Evolutionary conservation across 2,329 filamentous ascomycete species (phyloP).

Genomic region (Colletotrichum lindemuthianum): DNA sequence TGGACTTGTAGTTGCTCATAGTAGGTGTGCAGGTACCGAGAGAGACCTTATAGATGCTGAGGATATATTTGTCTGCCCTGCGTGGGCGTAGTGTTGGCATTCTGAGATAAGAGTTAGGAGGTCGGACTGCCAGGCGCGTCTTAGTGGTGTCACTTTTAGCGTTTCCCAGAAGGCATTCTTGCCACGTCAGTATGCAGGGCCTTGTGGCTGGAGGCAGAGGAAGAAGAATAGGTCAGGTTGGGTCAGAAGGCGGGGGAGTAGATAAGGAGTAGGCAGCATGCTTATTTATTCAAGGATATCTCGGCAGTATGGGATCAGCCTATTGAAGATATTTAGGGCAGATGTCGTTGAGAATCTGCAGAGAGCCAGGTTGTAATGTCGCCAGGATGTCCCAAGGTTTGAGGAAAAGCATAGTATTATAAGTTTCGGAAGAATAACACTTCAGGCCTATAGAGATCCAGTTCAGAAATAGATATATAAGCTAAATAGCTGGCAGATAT

Average conservation of each 20-base stretch:
- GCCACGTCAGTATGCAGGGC: neutral
- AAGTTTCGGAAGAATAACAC: neutral
- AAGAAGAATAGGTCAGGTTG: neutral
- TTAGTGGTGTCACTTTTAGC: constrained; percentile 1
- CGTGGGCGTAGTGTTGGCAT: constrained; percentile 1
- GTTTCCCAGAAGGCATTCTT: neutral
- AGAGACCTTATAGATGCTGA: constrained; percentile 1
- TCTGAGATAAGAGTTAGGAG: neutral
- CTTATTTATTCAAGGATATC: neutral
- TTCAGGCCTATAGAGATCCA: neutral
- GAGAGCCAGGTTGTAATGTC: constrained; percentile 6
- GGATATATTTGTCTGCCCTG: neutral
- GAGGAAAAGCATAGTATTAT: neutral
- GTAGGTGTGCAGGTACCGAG: constrained; percentile 2
- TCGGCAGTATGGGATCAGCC: neutral
- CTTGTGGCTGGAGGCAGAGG: neutral
- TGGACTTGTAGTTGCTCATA: neutral
- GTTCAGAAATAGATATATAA: no score
- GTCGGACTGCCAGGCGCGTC: neutral
- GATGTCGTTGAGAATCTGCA: constrained; percentile 4
- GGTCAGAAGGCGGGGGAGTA: neutral
- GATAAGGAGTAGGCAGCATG: neutral
- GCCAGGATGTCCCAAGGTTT: neutral
- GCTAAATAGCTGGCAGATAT: no score
- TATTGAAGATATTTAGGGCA: neutral